phyloP scores from a whole-genome alignment of 768 basidiomycete species.

The Wakefieldia striispora region DNA sequence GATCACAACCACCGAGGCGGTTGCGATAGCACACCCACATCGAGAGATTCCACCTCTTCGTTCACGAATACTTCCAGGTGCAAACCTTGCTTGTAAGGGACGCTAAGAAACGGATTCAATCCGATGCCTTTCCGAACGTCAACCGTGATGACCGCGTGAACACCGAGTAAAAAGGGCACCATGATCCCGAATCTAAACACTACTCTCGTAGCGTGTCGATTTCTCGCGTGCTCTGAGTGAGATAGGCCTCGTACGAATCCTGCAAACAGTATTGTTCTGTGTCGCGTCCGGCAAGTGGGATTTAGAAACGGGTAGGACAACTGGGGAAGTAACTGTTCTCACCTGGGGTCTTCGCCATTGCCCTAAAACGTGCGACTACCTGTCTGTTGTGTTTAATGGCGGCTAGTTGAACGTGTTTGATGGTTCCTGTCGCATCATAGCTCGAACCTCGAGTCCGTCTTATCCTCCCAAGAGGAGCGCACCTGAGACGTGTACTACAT shows the following conservation, averaged over 20 bases:
- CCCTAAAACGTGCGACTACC: constrained; percentile 65
- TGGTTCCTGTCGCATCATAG: constrained; percentile 58
- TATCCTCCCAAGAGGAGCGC: constrained; percentile 17
- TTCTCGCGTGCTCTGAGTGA: constrained; percentile 55
- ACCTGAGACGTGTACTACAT: constrained; percentile 84
- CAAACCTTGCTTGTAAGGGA: too few species aligned
- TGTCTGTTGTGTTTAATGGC: constrained; percentile 73
- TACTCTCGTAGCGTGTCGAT: constrained; percentile 68
- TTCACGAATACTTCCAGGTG: too few species aligned
- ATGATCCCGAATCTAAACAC: too few species aligned
- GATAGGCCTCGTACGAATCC: constrained; percentile 58
- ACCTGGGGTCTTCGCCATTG: constrained; percentile 53
- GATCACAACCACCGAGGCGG: too few species aligned
- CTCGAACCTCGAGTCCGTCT: background rate
- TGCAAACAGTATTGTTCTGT: constrained; percentile 47
- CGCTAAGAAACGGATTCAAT: too few species aligned
- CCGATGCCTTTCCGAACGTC: too few species aligned
- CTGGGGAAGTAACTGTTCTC: constrained; percentile 8
- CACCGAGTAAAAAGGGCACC: too few species aligned
- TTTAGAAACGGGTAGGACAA: background rate
- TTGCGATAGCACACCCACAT: too few species aligned
- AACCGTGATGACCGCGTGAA: too few species aligned
- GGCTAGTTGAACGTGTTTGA: constrained; percentile 79
- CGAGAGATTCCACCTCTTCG: too few species aligned
- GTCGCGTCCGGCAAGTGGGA: background rate